Evolutionary conservation across 331 rosid species (phyloP).

Genomic region (Acacia pycnantha): DNA sequence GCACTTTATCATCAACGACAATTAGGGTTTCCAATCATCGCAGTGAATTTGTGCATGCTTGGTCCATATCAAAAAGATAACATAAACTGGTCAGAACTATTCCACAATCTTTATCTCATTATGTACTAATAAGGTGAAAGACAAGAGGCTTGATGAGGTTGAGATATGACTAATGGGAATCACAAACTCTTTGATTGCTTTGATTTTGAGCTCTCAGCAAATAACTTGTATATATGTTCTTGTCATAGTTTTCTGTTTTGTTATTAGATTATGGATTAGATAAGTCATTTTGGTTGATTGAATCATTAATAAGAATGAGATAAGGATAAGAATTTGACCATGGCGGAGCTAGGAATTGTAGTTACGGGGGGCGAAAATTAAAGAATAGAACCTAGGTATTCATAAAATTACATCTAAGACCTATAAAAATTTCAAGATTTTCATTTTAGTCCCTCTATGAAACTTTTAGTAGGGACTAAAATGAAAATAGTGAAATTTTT

Average conservation of each 20-base stretch:
- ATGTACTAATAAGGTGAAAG: background rate
- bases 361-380: too few species aligned
- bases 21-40: background rate
- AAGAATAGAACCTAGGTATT: too few species aligned
- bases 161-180: background rate
- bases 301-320: background rate
- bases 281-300: background rate
- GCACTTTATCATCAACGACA: conserved; percentile 4
- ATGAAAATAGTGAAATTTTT: too few species aligned
- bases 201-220: background rate
- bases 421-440: too few species aligned
- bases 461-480: too few species aligned
- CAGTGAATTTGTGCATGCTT: background rate
- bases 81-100: background rate
- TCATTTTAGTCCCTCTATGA: too few species aligned
- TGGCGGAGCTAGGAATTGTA: too few species aligned
- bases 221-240: background rate
- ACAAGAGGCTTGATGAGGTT: background rate
- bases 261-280: background rate
- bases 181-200: background rate
- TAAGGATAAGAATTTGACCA: background rate
- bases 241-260: conserved; percentile 3
- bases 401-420: too few species aligned
- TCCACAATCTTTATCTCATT: background rate
- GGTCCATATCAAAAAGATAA: background rate